A percentile compares a stretch with the other conserved stretches of the same genome.
Evolutionary conservation across 768 basidiomycete species (phyloP).

Genomic region (Serendipita sp.): DNA sequence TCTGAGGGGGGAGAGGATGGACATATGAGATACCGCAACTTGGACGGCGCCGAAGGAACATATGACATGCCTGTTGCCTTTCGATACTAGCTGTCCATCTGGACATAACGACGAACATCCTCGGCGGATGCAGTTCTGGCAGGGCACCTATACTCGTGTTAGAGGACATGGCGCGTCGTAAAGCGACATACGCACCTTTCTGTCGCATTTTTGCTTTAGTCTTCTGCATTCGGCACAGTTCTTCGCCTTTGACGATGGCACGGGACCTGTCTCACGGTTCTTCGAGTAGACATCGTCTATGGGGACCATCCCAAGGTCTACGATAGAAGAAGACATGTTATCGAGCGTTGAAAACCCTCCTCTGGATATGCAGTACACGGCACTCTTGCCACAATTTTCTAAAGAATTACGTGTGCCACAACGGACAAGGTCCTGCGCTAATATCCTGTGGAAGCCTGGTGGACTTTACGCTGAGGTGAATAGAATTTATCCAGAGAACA

Average conservation of each 20-base stretch:
- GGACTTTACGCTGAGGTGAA: no score
- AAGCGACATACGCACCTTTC: constrained; percentile 16
- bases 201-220: constrained; percentile 72
- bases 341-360: no score
- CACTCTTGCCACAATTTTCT: no score
- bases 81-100: constrained; percentile 40
- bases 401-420: no score
- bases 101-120: constrained; percentile 65
- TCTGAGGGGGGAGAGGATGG: constrained; percentile 15
- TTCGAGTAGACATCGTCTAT: background rate
- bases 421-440: no score
- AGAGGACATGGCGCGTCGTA: background rate
- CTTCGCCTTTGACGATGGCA: constrained; percentile 1
- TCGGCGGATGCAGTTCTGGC: constrained; percentile 59
- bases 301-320: background rate
- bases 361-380: no score
- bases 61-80: constrained; percentile 34
- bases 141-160: constrained; percentile 41
- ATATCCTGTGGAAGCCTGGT: no score
- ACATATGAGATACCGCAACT: background rate
- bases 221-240: constrained; percentile 52
- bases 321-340: background rate
- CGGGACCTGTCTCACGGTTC: background rate
- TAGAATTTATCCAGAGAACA: no score
- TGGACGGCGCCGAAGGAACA: background rate